A percentile compares a stretch with the other conserved stretches of the same genome.
phyloP scores from a whole-genome alignment of 345 rosid species.

The Ceriops tagal region DNA sequence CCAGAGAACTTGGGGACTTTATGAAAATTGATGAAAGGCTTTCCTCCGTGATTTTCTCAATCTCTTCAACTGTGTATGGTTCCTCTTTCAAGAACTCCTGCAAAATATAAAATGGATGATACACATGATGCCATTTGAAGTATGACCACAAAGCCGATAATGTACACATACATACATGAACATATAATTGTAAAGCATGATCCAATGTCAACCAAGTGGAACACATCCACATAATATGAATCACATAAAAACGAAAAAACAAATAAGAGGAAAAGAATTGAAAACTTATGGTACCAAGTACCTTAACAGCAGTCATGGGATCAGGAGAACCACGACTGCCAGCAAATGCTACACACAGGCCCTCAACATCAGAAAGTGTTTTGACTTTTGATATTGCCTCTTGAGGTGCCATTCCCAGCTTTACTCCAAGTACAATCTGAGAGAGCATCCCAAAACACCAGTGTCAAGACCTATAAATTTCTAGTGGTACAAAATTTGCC shows the following conservation, averaged over 20 bases:
- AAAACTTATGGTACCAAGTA: constrained; percentile 30
- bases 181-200: background rate
- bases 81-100: constrained; percentile 77
- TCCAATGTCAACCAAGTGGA: background rate
- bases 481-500: background rate
- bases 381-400: constrained; percentile 67
- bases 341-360: constrained; percentile 69
- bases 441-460: constrained; percentile 15
- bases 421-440: constrained; percentile 83
- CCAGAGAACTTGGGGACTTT: constrained; percentile 64
- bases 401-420: constrained; percentile 76
- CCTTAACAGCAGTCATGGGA: constrained; percentile 88
- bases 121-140: no score
- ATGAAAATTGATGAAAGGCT: constrained; percentile 56
- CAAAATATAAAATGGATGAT: constrained; percentile 9
- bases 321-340: constrained; percentile 53
- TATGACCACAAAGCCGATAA: no score
- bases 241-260: background rate
- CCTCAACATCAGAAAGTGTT: constrained; percentile 95
- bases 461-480: constrained; percentile 7
- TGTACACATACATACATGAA: no score
- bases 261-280: background rate
- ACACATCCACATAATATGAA: background rate
- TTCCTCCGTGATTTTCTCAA: constrained; percentile 54
- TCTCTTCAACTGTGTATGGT: constrained; percentile 73